Evolutionary conservation across 2,329 filamentous ascomycete species (phyloP).

Genomic region (Mollisia scopiformis): DNA sequence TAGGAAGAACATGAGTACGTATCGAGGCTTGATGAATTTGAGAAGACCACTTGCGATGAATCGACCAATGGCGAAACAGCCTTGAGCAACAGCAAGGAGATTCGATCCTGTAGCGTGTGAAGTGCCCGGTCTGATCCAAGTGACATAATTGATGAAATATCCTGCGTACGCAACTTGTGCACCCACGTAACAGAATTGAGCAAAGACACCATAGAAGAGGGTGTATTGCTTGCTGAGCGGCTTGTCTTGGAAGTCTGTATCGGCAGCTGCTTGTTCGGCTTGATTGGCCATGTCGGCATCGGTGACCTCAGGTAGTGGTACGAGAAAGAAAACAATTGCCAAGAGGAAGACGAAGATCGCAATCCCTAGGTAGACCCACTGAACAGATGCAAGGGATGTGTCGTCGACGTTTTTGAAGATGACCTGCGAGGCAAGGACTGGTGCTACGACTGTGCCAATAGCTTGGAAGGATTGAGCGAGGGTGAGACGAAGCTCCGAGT

Average conservation of each 20-base stretch:
- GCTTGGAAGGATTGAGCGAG: constrained; percentile 77
- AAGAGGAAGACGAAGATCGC: constrained; percentile 73
- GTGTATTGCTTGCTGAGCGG: constrained; percentile 43
- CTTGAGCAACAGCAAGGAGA: constrained; percentile 73
- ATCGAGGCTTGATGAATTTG: constrained; percentile 62
- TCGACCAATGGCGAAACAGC: constrained; percentile 73
- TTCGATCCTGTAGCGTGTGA: constrained; percentile 58
- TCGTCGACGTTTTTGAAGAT: constrained; percentile 61
- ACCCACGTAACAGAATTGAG: constrained; percentile 81
- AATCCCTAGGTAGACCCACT: constrained; percentile 83
- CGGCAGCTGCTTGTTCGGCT: constrained; percentile 26
- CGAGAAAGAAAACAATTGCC: constrained; percentile 68
- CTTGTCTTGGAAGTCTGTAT: constrained; percentile 26
- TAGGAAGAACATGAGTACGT: constrained; percentile 64
- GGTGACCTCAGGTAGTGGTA: constrained; percentile 61
- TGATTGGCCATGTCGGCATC: constrained; percentile 56
- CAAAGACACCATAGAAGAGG: constrained; percentile 72
- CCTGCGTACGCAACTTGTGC: constrained; percentile 30
- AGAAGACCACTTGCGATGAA: constrained; percentile 70
- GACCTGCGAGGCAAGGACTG: constrained; percentile 70
- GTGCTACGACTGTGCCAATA: constrained; percentile 73
- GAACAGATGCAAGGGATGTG: constrained; percentile 67
- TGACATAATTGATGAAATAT: constrained; percentile 66
- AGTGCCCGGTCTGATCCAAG: constrained; percentile 42
- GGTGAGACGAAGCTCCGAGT: constrained; percentile 74